A percentile compares a stretch with the other conserved stretches of the same genome.
These are phyloP conservation scores for Neolentinus lepideus DNA, from an alignment of 1,284 basidiomycete species.

Conservation along the genomic window DNA sequence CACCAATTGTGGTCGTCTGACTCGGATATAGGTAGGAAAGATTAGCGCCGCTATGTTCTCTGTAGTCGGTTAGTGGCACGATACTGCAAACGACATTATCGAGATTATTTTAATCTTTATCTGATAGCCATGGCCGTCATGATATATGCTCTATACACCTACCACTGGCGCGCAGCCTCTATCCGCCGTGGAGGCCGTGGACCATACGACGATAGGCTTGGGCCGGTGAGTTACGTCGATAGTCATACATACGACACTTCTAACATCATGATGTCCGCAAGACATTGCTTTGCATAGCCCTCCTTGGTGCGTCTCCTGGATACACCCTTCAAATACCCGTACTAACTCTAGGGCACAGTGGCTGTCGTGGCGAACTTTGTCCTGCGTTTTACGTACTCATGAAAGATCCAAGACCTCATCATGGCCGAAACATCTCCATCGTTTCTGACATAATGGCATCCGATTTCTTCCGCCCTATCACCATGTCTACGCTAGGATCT, in stretches of 20 bases:
- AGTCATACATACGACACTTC: constrained; percentile 6
- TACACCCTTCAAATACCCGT: background rate
- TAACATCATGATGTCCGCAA: constrained; percentile 22
- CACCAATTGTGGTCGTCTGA: constrained; percentile 5
- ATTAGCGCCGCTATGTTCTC: constrained; percentile 94
- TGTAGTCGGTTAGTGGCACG: constrained; percentile 63
- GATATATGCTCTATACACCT: constrained; percentile 92
- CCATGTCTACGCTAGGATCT: too few relatives aligned
- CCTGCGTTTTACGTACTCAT: constrained; percentile 55
- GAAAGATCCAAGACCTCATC: background rate
- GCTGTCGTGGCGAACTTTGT: constrained; percentile 90
- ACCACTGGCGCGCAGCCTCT: constrained; percentile 93
- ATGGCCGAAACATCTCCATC: too few relatives aligned
- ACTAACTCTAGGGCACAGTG: constrained; percentile 35
- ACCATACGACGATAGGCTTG: constrained; percentile 95
- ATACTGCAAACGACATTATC: background rate
- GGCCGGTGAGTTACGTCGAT: constrained; percentile 50
- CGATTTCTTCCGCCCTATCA: too few relatives aligned
- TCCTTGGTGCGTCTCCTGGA: constrained; percentile 56
- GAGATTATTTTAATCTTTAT: background rate
- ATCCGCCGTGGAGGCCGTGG: constrained; percentile 90
- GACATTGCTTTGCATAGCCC: constrained; percentile 82
- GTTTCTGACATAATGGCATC: too few relatives aligned
- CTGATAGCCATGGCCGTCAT: constrained; percentile 88
- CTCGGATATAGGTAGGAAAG: constrained; percentile 64